Base-by-base conservation (phyloP, 2,329 filamentous ascomycete genomes). In the Decorospora gaudefroyi region DNA sequence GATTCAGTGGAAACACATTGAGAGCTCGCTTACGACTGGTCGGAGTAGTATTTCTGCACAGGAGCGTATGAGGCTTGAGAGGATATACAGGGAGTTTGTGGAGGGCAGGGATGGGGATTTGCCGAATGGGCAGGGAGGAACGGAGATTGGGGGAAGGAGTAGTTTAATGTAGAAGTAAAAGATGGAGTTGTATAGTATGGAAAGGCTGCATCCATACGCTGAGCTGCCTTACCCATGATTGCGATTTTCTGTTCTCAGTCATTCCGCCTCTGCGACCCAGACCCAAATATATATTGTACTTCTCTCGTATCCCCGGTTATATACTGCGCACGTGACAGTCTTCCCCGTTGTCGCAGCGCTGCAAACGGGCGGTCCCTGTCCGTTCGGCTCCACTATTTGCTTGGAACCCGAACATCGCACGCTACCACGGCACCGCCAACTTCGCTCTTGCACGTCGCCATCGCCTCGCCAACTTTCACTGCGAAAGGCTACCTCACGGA, bases 71-170 rank as follows among this genome's bases (percentile, higher is more conserved):
- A 77, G 92, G 47, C 71, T 99, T 55, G 79, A 82, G 61, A 82
- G 81, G 27, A 96, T 99, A 49, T 99, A 99, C 67, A 78, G 80
- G 11, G 93, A 99, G 73, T 99, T 99, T 76, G 85, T 96, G 0
- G 88, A 89, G 3, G 91, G 90, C 0, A 80, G 93, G 57, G 96
- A 91, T 69, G 93, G 93, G 6, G 91, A 97, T 75, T 90, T 99
- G 89, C 89, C 85, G 48, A 92, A 87, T 70, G 93, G 93, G 1
- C 89, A 97, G 72, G 90, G 88, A 0, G 88, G 87, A 43, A 95
- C 85, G 70, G 93, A 97, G 72, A 84, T 99, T 72, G 93, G 93
- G 6, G 93, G 91, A 10, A 78, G 93, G 66, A 92, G 87, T 60
- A 97, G 90, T 72, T 76, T 99, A 72, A 97, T 97, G 93, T 96